Evolutionary conservation across 345 rosid species (phyloP).

Genomic region (Abelmoschus esculentus): DNA sequence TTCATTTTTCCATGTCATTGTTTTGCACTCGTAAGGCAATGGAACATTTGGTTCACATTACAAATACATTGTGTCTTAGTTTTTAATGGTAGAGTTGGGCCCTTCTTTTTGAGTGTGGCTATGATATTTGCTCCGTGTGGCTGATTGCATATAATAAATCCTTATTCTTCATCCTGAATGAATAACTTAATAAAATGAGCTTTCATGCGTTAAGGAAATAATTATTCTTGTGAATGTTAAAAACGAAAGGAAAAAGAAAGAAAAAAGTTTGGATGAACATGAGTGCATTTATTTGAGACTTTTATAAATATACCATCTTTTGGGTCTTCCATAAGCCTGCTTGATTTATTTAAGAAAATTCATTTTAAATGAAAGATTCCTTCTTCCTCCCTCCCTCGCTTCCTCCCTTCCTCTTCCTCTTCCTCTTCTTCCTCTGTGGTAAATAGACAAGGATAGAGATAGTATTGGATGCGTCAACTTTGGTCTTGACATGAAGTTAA

Average conservation of each 20-base stretch:
- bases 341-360: not conserved
- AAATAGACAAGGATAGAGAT: not conserved
- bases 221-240: not conserved
- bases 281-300: not conserved
- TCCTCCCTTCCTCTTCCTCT: not conserved
- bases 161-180: not conserved
- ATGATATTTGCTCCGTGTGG: not conserved
- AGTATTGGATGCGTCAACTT: not conserved
- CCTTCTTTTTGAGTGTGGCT: not conserved
- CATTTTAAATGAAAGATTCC: not conserved
- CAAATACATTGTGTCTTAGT: not conserved
- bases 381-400: not conserved
- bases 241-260: not conserved
- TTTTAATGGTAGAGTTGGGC: slow-evolving; percentile 1
- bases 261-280: not conserved
- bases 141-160: not conserved
- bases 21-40: not conserved
- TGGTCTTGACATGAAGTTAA: not conserved
- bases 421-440: not conserved
- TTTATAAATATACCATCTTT: not conserved
- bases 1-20: not conserved
- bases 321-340: not conserved
- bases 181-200: not conserved
- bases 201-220: not conserved
- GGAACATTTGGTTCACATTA: not conserved